Conservation (phyloP, 169 alveolate genomes). For the Plasmodium billcollinsi region DNA sequence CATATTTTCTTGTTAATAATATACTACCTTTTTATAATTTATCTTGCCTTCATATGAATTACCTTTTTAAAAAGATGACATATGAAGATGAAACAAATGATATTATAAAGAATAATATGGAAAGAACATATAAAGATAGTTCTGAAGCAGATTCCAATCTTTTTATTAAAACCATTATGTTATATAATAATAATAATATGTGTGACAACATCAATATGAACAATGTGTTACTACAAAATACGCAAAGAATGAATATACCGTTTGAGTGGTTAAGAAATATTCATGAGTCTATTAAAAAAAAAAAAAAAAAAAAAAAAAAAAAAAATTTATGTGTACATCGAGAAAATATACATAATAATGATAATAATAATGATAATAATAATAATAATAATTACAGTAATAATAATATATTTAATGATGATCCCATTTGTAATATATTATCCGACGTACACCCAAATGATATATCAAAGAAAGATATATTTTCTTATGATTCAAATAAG, state of each 20-base stretch:
- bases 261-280: slow-evolving; percentile 20
- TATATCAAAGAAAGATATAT: too few species aligned
- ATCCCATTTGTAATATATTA: neutral
- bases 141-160: too few species aligned
- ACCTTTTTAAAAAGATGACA: neutral
- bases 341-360: neutral
- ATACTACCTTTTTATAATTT: slow-evolving; percentile 54
- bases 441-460: neutral
- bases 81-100: neutral
- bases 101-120: neutral
- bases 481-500: too few species aligned
- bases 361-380: neutral
- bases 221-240: neutral
- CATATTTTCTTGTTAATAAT: slow-evolving; percentile 41
- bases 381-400: too few species aligned
- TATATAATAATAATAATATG: neutral
- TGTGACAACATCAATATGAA: neutral
- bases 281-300: neutral
- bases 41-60: slow-evolving; percentile 11
- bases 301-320: neutral
- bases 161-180: neutral
- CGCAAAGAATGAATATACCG: slow-evolving; percentile 6
- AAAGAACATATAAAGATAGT: too few species aligned
- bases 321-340: neutral
- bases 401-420: too few species aligned